Percentiles rank a stretch among this genome's conserved stretches.
These are phyloP conservation scores for Cladophialophora bantiana DNA, from an alignment of 2,329 filamentous ascomycete species.

Conservation along the genomic window DNA sequence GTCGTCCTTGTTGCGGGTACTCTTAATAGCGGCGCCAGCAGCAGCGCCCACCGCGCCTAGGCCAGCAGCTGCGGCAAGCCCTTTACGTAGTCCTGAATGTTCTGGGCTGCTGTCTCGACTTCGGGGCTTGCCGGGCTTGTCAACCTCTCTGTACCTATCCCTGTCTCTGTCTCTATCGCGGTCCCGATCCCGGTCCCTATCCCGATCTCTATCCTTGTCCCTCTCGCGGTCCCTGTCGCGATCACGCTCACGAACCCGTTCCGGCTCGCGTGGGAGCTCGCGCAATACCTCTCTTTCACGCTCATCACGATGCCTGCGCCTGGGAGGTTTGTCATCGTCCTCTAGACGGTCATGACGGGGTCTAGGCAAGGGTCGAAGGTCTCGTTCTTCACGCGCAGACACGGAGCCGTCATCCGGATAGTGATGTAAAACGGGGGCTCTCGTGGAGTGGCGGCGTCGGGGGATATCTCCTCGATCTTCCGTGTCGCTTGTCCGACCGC, in stretches of 20 bases:
- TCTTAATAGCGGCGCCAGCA: slow-evolving; percentile 33
- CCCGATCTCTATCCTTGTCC: slow-evolving; percentile 33
- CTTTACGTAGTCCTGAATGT: slow-evolving; percentile 34
- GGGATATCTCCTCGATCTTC: slow-evolving; percentile 35
- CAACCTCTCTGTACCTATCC: slow-evolving; percentile 30
- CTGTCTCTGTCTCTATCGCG: slow-evolving; percentile 29
- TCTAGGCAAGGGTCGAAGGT: slow-evolving; percentile 26
- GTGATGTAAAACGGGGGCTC: slow-evolving; percentile 39
- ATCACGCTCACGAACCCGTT: slow-evolving; percentile 33
- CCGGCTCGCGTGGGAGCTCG: slow-evolving; percentile 28
- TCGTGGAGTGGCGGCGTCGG: slow-evolving; percentile 30
- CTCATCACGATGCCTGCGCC: slow-evolving; percentile 30
- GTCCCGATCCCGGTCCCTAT: slow-evolving; percentile 32
- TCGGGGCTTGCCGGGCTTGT: slow-evolving; percentile 28
- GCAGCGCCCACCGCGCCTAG: slow-evolving; percentile 34
- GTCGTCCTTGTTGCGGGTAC: slow-evolving; percentile 27
- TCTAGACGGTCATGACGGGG: slow-evolving; percentile 31
- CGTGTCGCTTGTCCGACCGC: slow-evolving; percentile 29
- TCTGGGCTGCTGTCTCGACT: slow-evolving; percentile 39
- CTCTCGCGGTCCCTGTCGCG: slow-evolving; percentile 33
- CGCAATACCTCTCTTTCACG: slow-evolving; percentile 32
- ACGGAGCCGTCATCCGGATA: slow-evolving; percentile 39
- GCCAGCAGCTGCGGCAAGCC: slow-evolving; percentile 35
- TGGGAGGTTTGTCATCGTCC: slow-evolving; percentile 30
- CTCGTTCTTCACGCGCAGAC: slow-evolving; percentile 31